Conservation (phyloP, 2,329 filamentous ascomycete species). For the Lachnellula cervina region DNA sequence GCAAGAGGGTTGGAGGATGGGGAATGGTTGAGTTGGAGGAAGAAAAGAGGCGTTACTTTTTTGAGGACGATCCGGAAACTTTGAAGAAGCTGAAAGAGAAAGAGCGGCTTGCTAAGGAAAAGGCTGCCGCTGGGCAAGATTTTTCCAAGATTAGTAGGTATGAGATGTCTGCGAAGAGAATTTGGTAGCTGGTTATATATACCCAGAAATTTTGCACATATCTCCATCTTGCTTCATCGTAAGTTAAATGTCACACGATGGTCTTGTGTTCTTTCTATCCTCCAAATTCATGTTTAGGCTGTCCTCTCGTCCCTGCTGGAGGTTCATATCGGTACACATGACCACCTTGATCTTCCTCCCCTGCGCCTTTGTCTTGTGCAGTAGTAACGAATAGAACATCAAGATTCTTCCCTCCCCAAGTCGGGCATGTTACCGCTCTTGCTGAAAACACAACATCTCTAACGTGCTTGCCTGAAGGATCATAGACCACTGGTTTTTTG, state of each 20-base stretch:
- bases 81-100: constrained; percentile 57
- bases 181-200: constrained; percentile 60
- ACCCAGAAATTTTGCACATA: not conserved
- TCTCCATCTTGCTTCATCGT: not conserved
- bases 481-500: constrained; percentile 27
- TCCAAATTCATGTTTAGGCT: constrained; percentile 33
- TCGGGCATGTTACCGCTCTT: constrained; percentile 31
- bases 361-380: constrained; percentile 19
- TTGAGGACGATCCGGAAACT: constrained; percentile 75
- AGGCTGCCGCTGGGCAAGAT: constrained; percentile 51
- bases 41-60: constrained; percentile 79
- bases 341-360: constrained; percentile 30
- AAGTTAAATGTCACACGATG: not conserved
- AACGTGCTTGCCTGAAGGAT: constrained; percentile 27
- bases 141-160: constrained; percentile 71
- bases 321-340: constrained; percentile 31
- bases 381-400: constrained; percentile 32
- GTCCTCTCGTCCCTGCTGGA: constrained; percentile 17
- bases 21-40: constrained; percentile 85
- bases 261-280: constrained; percentile 9
- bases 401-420: constrained; percentile 32
- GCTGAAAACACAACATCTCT: constrained; percentile 32
- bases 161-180: constrained; percentile 93
- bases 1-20: constrained; percentile 73
- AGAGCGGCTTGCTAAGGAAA: constrained; percentile 58